Conservation (phyloP, 352 stramenopile genomes). For the Pythium sp. region DNA sequence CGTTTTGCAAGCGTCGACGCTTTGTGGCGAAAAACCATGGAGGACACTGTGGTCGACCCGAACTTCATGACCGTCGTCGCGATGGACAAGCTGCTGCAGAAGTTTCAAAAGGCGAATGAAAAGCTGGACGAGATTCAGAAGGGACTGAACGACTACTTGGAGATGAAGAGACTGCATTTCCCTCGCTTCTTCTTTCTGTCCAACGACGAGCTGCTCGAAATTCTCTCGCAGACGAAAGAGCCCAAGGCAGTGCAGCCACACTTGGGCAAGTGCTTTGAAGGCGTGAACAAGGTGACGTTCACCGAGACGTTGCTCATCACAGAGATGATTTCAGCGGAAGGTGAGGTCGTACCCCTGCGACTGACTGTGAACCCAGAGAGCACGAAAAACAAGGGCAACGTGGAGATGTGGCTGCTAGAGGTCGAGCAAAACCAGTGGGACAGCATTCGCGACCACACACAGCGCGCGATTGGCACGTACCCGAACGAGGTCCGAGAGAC, state of each 20-base stretch:
- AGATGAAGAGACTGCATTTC: constrained; percentile 92
- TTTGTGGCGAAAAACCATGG: constrained; percentile 92
- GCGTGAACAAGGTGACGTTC: constrained; percentile 91
- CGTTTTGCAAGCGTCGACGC: constrained; percentile 89
- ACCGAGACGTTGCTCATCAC: constrained; percentile 90
- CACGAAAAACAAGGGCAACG: constrained; percentile 92
- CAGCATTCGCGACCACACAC: constrained; percentile 89
- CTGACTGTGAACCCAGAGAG: constrained; percentile 89
- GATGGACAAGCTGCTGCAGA: constrained; percentile 88
- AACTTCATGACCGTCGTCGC: constrained; percentile 89
- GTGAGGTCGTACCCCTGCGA: constrained; percentile 86
- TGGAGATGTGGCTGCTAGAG: constrained; percentile 94
- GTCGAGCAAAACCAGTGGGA: constrained; percentile 92
- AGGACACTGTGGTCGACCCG: constrained; percentile 84
- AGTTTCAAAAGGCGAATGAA: constrained; percentile 92
- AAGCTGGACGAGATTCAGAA: constrained; percentile 95
- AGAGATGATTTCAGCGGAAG: constrained; percentile 92
- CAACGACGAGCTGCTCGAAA: constrained; percentile 93
- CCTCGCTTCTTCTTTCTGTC: constrained; percentile 95
- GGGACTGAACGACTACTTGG: constrained; percentile 91
- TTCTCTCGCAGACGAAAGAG: constrained; percentile 93
- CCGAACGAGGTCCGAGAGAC: constrained; percentile 62
- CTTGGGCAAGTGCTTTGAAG: constrained; percentile 89
- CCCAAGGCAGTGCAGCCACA: constrained; percentile 90
- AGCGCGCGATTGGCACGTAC: constrained; percentile 87